A percentile compares a stretch with the other conserved stretches of the same genome.
Conservation (phyloP, 2,329 filamentous ascomycete genomes). For the Talaromyces sp. region DNA sequence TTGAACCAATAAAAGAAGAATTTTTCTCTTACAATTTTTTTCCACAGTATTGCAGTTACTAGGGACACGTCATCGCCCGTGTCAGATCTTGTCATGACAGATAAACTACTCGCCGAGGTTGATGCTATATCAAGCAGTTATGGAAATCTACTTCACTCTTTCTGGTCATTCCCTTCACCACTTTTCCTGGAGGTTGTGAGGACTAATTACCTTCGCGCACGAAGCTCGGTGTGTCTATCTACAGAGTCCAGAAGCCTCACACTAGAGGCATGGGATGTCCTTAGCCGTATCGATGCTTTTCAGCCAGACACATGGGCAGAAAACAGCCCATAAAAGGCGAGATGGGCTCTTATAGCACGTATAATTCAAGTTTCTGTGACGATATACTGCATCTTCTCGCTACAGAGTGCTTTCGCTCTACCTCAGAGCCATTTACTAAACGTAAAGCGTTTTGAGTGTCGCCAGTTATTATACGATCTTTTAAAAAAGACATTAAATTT, state of each 20-base stretch:
- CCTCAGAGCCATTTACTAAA: slow-evolving; percentile 16
- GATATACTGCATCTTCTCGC: slow-evolving; percentile 35
- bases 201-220: slow-evolving; percentile 33
- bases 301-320: slow-evolving; percentile 25
- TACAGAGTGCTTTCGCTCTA: slow-evolving; percentile 30
- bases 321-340: slow-evolving; percentile 20
- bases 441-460: background rate
- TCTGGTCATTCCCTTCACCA: slow-evolving; percentile 26
- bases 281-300: slow-evolving; percentile 26
- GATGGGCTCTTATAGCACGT: slow-evolving; percentile 26
- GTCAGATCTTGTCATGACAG: slow-evolving; percentile 23
- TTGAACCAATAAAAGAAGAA: background rate
- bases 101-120: slow-evolving; percentile 21
- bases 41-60: slow-evolving; percentile 25
- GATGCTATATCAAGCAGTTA: slow-evolving; percentile 22
- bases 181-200: slow-evolving; percentile 32
- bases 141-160: slow-evolving; percentile 9
- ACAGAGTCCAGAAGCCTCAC: slow-evolving; percentile 1
- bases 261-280: slow-evolving; percentile 18
- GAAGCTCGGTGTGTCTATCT: slow-evolving; percentile 8
- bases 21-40: background rate
- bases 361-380: slow-evolving; percentile 28
- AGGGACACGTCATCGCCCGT: slow-evolving; percentile 36
- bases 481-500: background rate
- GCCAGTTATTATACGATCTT: background rate